These are phyloP conservation scores for Thalassiosira exigua DNA, from an alignment of 352 stramenopile genomes.

Conservation along the genomic window DNA sequence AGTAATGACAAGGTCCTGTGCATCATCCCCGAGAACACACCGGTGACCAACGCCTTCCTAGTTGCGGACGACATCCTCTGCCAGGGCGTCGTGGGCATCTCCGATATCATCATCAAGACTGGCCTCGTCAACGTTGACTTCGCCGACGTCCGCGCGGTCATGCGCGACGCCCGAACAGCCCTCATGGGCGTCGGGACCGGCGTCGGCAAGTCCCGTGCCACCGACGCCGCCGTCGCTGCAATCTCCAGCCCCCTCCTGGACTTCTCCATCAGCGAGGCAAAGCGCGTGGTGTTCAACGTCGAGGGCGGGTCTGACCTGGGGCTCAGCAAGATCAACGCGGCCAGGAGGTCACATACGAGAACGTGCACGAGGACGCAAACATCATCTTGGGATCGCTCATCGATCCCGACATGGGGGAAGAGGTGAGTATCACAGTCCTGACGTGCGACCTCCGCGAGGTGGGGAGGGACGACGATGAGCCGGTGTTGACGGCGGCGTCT, in stretches of 20 bases:
- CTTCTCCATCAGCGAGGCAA: constrained; percentile 91
- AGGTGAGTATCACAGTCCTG: constrained; percentile 85
- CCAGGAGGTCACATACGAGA: constrained; percentile 84
- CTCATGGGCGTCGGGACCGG: constrained; percentile 96
- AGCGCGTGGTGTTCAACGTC: constrained; percentile 95
- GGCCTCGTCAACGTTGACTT: constrained; percentile 98
- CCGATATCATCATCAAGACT: constrained; percentile 94
- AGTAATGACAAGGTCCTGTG: constrained; percentile 95
- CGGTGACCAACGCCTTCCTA: constrained; percentile 92
- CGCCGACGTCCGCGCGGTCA: constrained; percentile 95
- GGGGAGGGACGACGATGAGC: constrained; percentile 31
- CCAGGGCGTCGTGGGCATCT: constrained; percentile 95
- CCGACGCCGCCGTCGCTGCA: constrained; percentile 91
- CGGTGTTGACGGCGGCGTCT: constrained; percentile 17
- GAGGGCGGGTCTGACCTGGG: constrained; percentile 92
- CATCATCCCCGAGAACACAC: constrained; percentile 92
- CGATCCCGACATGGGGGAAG: constrained; percentile 82
- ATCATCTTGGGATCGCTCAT: constrained; percentile 87
- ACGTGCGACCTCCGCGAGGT: constrained; percentile 80
- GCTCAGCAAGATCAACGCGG: constrained; percentile 89
- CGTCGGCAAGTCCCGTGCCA: constrained; percentile 86
- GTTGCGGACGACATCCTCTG: constrained; percentile 94
- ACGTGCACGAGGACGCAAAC: constrained; percentile 84
- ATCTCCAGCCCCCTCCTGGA: constrained; percentile 95
- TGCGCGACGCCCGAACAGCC: constrained; percentile 92